A percentile compares a stretch with the other conserved stretches of the same genome.
phyloP scores from a whole-genome alignment of 371 early-diverging fungal species.

The Basidiobolus meristosporus region DNA sequence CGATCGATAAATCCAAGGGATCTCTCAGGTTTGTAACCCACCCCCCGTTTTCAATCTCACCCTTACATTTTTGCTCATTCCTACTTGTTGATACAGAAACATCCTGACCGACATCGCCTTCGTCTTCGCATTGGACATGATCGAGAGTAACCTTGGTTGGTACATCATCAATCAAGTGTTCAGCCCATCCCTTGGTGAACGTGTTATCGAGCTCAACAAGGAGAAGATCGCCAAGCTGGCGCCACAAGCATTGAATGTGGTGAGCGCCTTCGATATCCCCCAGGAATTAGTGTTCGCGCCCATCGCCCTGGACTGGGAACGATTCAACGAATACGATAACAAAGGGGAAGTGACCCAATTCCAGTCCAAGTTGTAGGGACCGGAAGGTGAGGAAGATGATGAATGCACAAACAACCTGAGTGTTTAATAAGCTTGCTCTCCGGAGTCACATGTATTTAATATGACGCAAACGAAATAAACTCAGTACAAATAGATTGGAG shows the following conservation, averaged over 20 bases:
- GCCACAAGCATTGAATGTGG: conserved; percentile 16
- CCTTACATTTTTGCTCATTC: too few relatives aligned
- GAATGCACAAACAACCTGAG: too few relatives aligned
- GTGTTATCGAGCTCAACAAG: conserved; percentile 14
- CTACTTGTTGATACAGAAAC: too few relatives aligned
- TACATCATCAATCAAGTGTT: conserved; percentile 22
- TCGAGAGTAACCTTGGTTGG: conserved; percentile 25
- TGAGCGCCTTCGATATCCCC: conserved; percentile 30
- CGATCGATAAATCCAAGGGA: conserved; percentile 8
- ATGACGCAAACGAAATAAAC: too few relatives aligned
- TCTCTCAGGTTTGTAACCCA: too few relatives aligned
- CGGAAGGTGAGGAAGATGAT: too few relatives aligned
- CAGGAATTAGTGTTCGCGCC: conserved; percentile 36
- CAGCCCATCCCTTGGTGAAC: conserved; percentile 13
- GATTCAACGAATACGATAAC: conserved; percentile 35
- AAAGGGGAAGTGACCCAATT: too few relatives aligned
- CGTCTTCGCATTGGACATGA: conserved; percentile 20
- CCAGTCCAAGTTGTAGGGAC: too few relatives aligned
- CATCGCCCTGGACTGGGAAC: conserved; percentile 40
- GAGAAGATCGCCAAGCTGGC: conserved; percentile 18
- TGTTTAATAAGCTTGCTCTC: too few relatives aligned
- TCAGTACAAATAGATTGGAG: too few relatives aligned
- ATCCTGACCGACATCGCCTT: conserved; percentile 14
- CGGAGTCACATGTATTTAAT: too few relatives aligned
- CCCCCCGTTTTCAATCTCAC: too few relatives aligned